Percentiles rank a stretch among this genome's conserved stretches.
These are phyloP conservation scores for Mimosa bimucronata DNA, from an alignment of 306 rosid species.

Conservation along the genomic window DNA sequence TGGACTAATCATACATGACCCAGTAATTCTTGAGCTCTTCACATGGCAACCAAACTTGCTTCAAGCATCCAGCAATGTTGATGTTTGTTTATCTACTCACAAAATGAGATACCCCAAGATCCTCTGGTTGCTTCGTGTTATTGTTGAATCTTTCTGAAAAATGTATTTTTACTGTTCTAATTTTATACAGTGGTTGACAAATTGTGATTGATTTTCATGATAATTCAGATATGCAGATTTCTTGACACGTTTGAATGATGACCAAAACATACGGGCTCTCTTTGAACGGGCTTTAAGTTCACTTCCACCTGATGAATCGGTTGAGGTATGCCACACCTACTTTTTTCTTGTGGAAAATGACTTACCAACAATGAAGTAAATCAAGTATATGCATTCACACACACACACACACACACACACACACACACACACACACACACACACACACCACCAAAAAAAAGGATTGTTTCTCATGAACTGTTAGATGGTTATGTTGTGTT, in stretches of 20 bases:
- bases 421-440: no score
- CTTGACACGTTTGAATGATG: conserved; percentile 90
- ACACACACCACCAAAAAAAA: no score
- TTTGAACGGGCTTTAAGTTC: conserved; percentile 93
- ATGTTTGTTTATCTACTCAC: conserved; percentile 14
- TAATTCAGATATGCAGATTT: conserved; percentile 90
- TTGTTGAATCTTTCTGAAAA: background rate
- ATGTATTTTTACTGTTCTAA: conserved; percentile 5
- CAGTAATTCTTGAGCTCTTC: background rate
- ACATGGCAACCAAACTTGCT: background rate
- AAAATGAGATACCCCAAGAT: background rate
- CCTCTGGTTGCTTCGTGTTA: conserved; percentile 8
- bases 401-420: no score
- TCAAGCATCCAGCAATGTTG: background rate
- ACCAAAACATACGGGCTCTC: conserved; percentile 92
- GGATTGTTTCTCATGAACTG: background rate
- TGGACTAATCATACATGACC: background rate
- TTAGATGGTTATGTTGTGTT: background rate
- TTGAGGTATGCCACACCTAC: conserved; percentile 62
- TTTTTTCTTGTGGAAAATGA: background rate
- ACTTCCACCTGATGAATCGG: conserved; percentile 74
- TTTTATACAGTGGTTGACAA: background rate
- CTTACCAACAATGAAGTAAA: background rate
- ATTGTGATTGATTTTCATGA: conserved; percentile 32
- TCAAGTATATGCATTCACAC: conserved; percentile 6